Evolutionary conservation across 75 land plant species (phyloP), one percentile per base, ranked within the genome.

Genomic region (Cunninghamia lanceolata): DNA sequence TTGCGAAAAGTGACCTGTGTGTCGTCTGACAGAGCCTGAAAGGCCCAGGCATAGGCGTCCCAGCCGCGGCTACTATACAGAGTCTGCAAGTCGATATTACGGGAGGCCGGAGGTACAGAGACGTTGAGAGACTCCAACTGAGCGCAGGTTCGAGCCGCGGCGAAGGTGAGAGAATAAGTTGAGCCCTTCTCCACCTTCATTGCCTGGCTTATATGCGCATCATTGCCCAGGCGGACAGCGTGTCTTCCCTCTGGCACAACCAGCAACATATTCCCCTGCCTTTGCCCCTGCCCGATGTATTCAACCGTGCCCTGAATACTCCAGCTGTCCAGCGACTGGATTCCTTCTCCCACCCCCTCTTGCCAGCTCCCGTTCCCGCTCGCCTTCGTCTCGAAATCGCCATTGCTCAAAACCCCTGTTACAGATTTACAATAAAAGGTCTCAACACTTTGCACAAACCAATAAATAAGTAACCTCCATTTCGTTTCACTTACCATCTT

Each of bases 111-210:
- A 17, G 88, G 82, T 32, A 91, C 87, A 14, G 95, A 93, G 59
- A 94, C 90, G 84, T 93, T 94, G 3, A 94, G 88, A 15, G 94
- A 88, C 88, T 94, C 95, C 76, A 93, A 50, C 92, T 93, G 94
- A 5, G 95, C 95, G 83, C 95, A 94, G 17, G 95, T 94, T 30
- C 95, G 88, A 1, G 95, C 95, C 19, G 95, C 94, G 52, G 93
- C 93, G 86, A 94, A 94, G 5, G 94, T 93, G 42, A 94, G 86
- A 25, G 95, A 86, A 85, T 93, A 94, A 4, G 87, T 77, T 0
- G 91, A 74, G 1, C 94, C 94, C 83, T 93, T 91, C 85, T 92
- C 93, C 39, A 93, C 68, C 70, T 59, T 76, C 15, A 95, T 14
- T 2, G 38, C 86, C 84, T 95, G 96, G 82, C 90, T 87, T 32